Conservation (phyloP, 495 filamentous ascomycete genomes). For the Talaromyces ruber region DNA sequence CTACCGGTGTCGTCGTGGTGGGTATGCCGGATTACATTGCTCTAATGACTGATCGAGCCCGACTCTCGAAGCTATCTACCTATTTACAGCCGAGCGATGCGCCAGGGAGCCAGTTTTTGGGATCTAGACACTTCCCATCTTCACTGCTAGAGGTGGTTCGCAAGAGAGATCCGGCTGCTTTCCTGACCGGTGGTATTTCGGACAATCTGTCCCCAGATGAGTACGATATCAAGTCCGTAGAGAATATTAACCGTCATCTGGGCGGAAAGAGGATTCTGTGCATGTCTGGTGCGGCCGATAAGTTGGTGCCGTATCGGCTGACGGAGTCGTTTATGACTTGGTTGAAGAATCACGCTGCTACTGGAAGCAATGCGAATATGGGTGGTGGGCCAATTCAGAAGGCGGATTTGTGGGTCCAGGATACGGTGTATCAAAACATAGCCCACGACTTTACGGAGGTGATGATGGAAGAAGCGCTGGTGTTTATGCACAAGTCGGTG, state of each 20-base stretch:
- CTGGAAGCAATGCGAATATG: slow-evolving; percentile 43
- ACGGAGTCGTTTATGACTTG: slow-evolving; percentile 61
- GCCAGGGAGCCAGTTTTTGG: slow-evolving; percentile 58
- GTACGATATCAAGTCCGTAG: neutral
- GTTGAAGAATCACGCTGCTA: slow-evolving; percentile 51
- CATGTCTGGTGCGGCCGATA: slow-evolving; percentile 68
- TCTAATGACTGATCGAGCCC: slow-evolving; percentile 70
- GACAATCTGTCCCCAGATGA: neutral
- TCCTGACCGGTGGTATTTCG: slow-evolving; percentile 47
- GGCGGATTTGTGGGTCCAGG: slow-evolving; percentile 49
- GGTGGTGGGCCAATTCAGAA: slow-evolving; percentile 25
- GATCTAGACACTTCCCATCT: slow-evolving; percentile 65
- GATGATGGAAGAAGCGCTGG: slow-evolving; percentile 65
- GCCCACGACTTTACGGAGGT: slow-evolving; percentile 63
- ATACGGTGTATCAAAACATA: slow-evolving; percentile 62
- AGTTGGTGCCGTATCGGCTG: slow-evolving; percentile 72
- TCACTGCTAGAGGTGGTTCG: slow-evolving; percentile 53
- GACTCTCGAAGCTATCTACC: slow-evolving; percentile 57
- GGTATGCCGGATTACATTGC: slow-evolving; percentile 83
- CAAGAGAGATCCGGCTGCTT: slow-evolving; percentile 59
- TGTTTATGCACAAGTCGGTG: slow-evolving; percentile 51
- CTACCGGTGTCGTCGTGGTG: slow-evolving; percentile 67
- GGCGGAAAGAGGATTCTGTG: slow-evolving; percentile 69
- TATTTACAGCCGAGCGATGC: slow-evolving; percentile 41
- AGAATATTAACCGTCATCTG: slow-evolving; percentile 38